Evolutionary conservation across 495 filamentous ascomycete genomes (phyloP), one percentile per base, ranked within the genome.

Genomic region (Aspergillus nidulans): DNA sequence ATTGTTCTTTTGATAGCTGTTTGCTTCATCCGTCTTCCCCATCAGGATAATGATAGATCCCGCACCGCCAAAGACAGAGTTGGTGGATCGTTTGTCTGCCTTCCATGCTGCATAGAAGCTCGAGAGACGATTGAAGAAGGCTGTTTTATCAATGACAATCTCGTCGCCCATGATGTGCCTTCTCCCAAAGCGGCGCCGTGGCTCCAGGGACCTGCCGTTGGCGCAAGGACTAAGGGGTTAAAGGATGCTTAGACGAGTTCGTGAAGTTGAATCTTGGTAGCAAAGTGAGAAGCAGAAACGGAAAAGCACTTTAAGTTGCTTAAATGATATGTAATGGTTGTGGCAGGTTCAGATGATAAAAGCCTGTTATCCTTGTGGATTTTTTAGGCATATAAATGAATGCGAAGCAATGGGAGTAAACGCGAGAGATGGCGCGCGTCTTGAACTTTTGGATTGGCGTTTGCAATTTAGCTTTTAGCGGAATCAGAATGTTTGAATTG

Each of bases 61-160:
- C 36, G 81, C 91, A 50, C 91, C 92, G 45, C 79, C 81, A 69
- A 97, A 99, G 50, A 91, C 74, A 64, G 84, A 79, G 74, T 95
- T 85, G 44, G 69, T 71, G 6, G 76, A 72, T 58, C 94, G 88
- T 76, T 91, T 96, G 77, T 97, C 90, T 59, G 86, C 79, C 78
- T 96, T 97, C 94, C 95, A 99, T 78, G 89, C 84, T 62, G 86
- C 81, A 65, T 90, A 76, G 61, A 99, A 86, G 65, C 85, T 86
- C 50, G 87, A 86, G 46, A 97, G 80, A 66, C 92, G 94, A 74
- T 89, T 90, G 69, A 95, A 91, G 74, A 99, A 99, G 65, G 82
- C 75, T 67, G 83, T 84, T 72, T 87, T 89, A 76, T 97, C 92
- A 74, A 99, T 96, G 67, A 87, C 87, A 74, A 97, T 85, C 65